These are phyloP conservation scores for Ogataea ganodermae DNA, from an alignment of 805 yeast species.

Conservation along the genomic window DNA sequence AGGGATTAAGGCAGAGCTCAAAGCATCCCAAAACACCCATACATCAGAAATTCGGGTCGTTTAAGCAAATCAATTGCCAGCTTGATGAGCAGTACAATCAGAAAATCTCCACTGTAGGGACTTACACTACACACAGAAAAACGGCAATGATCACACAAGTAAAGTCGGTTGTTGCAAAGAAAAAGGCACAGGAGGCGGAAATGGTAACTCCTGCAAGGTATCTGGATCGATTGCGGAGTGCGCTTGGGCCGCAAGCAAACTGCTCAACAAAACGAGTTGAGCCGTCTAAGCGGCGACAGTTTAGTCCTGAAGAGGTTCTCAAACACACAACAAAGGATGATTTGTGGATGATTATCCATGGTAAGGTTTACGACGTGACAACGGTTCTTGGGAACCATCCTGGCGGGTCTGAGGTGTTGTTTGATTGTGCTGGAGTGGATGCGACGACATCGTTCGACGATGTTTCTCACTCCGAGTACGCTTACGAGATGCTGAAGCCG, in stretches of 20 bases:
- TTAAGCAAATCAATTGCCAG: background rate
- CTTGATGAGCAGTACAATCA: background rate
- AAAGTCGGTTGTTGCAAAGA: conserved; percentile 4
- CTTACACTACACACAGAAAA: background rate
- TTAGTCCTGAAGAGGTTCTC: conserved; percentile 45
- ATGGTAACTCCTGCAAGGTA: background rate
- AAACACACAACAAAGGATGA: conserved; percentile 51
- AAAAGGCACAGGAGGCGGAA: background rate
- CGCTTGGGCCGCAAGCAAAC: background rate
- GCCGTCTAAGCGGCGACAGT: conserved; percentile 6
- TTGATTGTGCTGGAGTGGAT: conserved; percentile 80
- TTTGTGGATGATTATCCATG: conserved; percentile 71
- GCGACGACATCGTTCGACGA: conserved; percentile 73
- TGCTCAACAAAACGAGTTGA: background rate
- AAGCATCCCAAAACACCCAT: background rate
- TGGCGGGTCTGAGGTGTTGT: conserved; percentile 82
- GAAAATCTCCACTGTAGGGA: background rate
- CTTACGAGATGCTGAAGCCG: conserved; percentile 84
- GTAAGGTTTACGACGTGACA: conserved; percentile 67
- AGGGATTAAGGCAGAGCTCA: background rate
- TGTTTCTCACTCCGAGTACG: conserved; percentile 72
- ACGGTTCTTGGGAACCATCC: conserved; percentile 63
- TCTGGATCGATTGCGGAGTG: background rate
- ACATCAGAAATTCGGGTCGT: background rate
- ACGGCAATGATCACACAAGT: conserved; percentile 3